Evolutionary conservation across 2,329 filamentous ascomycete species (phyloP).

Genomic region (Phoma sp.): DNA sequence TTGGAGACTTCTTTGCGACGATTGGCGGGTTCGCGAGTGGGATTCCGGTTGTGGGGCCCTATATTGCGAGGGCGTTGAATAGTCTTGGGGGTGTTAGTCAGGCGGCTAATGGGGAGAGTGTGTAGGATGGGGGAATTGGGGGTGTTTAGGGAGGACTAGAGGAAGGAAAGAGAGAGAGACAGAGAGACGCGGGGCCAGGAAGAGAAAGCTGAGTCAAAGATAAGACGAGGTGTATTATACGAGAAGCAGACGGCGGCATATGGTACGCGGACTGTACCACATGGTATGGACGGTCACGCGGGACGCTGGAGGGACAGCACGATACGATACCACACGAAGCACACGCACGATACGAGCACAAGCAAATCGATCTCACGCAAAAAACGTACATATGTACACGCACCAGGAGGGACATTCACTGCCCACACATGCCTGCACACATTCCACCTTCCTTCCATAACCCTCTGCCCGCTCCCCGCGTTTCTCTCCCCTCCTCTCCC

Average conservation of each 20-base stretch:
- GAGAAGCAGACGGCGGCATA: neutral
- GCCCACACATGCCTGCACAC: no score
- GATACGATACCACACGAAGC: constrained; percentile 7
- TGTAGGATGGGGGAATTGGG: neutral
- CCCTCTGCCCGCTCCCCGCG: no score
- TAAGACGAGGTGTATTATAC: neutral
- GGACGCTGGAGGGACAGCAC: no score
- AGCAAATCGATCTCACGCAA: neutral
- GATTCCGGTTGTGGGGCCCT: constrained; percentile 84
- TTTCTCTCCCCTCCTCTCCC: no score
- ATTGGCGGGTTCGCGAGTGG: constrained; percentile 87
- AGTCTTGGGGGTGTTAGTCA: constrained; percentile 50
- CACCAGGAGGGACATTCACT: neutral
- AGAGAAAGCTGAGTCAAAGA: neutral
- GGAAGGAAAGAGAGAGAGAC: neutral
- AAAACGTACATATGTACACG: neutral
- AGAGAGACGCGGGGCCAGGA: neutral
- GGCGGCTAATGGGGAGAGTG: constrained; percentile 11
- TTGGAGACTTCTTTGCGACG: constrained; percentile 95
- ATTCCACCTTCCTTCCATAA: no score
- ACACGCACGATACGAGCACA: constrained; percentile 1
- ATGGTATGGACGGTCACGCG: neutral
- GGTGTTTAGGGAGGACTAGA: neutral
- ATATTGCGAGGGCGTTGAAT: constrained; percentile 77
- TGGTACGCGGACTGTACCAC: neutral